These are phyloP conservation scores for Xylariales sp. DNA, from an alignment of 2,329 filamentous ascomycete species.

Conservation along the genomic window DNA sequence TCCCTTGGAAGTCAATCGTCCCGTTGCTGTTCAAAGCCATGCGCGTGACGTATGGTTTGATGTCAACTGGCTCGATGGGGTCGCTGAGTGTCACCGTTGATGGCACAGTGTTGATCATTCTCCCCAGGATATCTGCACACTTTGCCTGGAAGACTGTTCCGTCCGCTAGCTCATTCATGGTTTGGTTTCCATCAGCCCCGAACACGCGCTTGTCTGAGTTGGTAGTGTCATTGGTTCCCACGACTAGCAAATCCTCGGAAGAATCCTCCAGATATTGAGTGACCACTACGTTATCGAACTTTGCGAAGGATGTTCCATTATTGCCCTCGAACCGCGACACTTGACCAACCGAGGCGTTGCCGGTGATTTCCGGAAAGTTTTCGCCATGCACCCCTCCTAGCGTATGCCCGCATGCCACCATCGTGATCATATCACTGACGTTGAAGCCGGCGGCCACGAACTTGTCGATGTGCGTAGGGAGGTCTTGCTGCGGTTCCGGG, in stretches of 20 bases:
- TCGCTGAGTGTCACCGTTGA: conserved; percentile 23
- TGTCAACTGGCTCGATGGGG: conserved; percentile 21
- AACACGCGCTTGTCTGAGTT: conserved; percentile 41
- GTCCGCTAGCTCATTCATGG: conserved; percentile 34
- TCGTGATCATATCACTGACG: conserved; percentile 29
- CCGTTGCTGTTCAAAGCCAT: conserved; percentile 23
- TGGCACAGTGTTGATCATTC: conserved; percentile 33
- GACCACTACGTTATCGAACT: conserved; percentile 40
- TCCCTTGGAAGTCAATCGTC: conserved; percentile 20
- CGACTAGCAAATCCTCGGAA: conserved; percentile 37
- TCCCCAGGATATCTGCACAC: conserved; percentile 25
- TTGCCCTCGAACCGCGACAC: conserved; percentile 27
- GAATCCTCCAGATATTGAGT: conserved; percentile 37
- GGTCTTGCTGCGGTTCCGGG: conserved; percentile 24
- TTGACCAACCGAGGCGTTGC: conserved; percentile 29
- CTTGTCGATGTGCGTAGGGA: conserved; percentile 19
- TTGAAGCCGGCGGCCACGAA: conserved; percentile 29
- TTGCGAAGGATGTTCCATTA: conserved; percentile 12
- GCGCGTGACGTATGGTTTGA: conserved; percentile 27
- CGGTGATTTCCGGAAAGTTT: conserved; percentile 36
- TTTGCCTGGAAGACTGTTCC: conserved; percentile 30
- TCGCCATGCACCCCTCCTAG: conserved; percentile 39
- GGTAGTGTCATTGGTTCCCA: conserved; percentile 31
- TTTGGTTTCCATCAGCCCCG: conserved; percentile 37
- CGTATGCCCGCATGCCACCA: conserved; percentile 32